phyloP scores from a whole-genome alignment of 352 stramenopile species.

The Globisporangium perplexum region DNA sequence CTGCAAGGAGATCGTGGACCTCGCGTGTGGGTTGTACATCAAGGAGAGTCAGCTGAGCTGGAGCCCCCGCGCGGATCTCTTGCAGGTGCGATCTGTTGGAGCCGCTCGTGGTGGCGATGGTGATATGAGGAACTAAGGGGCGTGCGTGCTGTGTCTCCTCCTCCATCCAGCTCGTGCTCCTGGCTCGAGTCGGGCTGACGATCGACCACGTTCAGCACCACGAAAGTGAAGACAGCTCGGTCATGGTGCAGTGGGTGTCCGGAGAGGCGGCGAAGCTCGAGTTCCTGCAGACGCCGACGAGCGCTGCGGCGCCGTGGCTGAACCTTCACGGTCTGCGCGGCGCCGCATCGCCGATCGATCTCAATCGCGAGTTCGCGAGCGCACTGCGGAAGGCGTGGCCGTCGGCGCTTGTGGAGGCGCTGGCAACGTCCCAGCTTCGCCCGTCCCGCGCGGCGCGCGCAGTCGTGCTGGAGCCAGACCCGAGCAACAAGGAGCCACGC shows the following conservation, averaged over 20 bases:
- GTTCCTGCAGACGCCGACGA: constrained; percentile 20
- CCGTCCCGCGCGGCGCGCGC: constrained; percentile 11
- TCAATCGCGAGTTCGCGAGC: constrained; percentile 27
- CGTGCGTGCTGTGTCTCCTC: neutral
- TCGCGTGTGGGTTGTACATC: constrained; percentile 22
- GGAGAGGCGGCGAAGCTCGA: constrained; percentile 15
- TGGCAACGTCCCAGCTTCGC: constrained; percentile 5
- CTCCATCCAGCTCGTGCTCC: constrained; percentile 26
- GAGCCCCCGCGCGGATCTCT: constrained; percentile 23
- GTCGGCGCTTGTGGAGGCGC: constrained; percentile 10
- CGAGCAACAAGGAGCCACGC: constrained; percentile 21
- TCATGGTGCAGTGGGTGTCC: constrained; percentile 6
- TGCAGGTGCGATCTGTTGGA: constrained; percentile 25
- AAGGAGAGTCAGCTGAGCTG: constrained; percentile 30
- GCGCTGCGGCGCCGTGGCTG: constrained; percentile 22
- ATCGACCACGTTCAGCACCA: constrained; percentile 15
- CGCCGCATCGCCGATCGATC: constrained; percentile 20
- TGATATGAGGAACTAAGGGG: neutral
- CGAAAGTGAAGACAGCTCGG: constrained; percentile 1
- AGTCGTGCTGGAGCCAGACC: constrained; percentile 20
- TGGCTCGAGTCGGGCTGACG: constrained; percentile 32
- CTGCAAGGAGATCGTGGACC: constrained; percentile 27
- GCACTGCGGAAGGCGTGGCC: constrained; percentile 30
- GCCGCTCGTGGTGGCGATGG: neutral
- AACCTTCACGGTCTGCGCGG: constrained; percentile 14